A percentile compares a stretch with the other conserved stretches of the same genome.
These are phyloP conservation scores for Daldinia sp. DNA, from an alignment of 2,329 filamentous ascomycete genomes.

Conservation along the genomic window DNA sequence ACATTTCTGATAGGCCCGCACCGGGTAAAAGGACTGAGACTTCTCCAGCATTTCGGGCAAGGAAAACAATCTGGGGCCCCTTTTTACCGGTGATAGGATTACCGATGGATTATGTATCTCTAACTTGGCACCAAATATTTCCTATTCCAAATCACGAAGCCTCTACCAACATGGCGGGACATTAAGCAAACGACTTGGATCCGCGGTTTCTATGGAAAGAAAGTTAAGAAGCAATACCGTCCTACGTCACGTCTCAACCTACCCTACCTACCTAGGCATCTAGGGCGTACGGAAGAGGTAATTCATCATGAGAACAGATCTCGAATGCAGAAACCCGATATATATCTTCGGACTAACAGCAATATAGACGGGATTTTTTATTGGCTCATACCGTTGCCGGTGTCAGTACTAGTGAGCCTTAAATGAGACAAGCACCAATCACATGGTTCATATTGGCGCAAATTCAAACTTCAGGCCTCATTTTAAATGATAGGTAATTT, in stretches of 20 bases:
- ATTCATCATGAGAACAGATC: constrained; percentile 2
- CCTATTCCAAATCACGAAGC: constrained; percentile 12
- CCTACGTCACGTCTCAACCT: constrained; percentile 32
- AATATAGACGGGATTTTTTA: constrained; percentile 39
- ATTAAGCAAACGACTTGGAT: constrained; percentile 13
- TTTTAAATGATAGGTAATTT: constrained; percentile 39
- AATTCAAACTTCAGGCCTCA: constrained; percentile 41
- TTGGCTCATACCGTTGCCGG: constrained; percentile 41
- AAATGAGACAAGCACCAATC: constrained; percentile 41
- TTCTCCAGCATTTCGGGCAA: constrained; percentile 4
- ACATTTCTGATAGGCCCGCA: constrained; percentile 19
- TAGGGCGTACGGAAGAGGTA: not conserved
- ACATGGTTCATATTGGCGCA: constrained; percentile 39
- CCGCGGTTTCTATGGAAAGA: constrained; percentile 26
- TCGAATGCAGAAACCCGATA: constrained; percentile 27
- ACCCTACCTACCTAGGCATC: too few species aligned
- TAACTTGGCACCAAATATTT: constrained; percentile 9
- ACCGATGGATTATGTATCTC: not conserved
- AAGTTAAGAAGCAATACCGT: constrained; percentile 15
- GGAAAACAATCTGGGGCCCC: not conserved
- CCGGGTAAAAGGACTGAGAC: constrained; percentile 30
- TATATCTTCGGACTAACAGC: constrained; percentile 29
- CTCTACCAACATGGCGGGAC: constrained; percentile 16
- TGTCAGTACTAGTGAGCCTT: constrained; percentile 36
- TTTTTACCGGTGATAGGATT: constrained; percentile 21